Evolutionary conservation across 1,284 basidiomycete genomes (phyloP).

Genomic region (Fomitopsis palustris): DNA sequence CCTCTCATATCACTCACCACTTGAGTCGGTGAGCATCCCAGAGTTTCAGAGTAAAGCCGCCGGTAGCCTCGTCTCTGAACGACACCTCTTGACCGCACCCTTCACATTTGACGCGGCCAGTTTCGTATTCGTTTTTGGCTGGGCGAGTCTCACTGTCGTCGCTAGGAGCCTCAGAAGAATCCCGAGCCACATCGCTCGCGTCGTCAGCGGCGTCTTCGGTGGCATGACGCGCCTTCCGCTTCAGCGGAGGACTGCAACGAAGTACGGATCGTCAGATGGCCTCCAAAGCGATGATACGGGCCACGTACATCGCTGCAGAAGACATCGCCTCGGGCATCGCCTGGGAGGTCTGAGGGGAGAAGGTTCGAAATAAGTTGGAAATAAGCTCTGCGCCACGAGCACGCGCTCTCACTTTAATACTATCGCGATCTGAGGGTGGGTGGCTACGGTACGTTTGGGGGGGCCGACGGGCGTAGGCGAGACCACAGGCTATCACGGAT

Average conservation of each 20-base stretch:
- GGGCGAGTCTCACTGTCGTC: slow-evolving; percentile 16
- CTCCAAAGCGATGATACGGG: not conserved
- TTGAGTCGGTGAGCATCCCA: slow-evolving; percentile 63
- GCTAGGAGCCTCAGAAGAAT: slow-evolving; percentile 11
- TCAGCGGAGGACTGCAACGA: slow-evolving; percentile 30
- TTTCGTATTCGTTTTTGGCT: slow-evolving; percentile 45
- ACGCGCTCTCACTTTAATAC: not conserved
- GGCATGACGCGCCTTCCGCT: slow-evolving; percentile 37
- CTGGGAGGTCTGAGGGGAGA: slow-evolving; percentile 1
- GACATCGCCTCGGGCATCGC: slow-evolving; percentile 18
- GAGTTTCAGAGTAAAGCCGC: slow-evolving; percentile 59
- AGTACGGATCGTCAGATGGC: slow-evolving; percentile 1
- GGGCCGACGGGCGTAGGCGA: not conserved
- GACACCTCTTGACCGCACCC: slow-evolving; percentile 56
- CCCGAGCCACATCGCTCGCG: slow-evolving; percentile 15
- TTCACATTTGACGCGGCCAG: slow-evolving; percentile 61
- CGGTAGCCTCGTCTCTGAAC: slow-evolving; percentile 58
- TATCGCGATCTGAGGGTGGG: not conserved
- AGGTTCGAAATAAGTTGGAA: not conserved
- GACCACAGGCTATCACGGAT: not conserved
- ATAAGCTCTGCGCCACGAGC: not conserved
- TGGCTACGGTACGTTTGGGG: not conserved
- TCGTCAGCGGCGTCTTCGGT: slow-evolving; percentile 17
- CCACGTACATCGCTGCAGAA: slow-evolving; percentile 18
- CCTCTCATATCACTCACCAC: slow-evolving; percentile 42